phyloP scores from a whole-genome alignment of 129 eudicot species.

The Centrapalus pauciflorus region DNA sequence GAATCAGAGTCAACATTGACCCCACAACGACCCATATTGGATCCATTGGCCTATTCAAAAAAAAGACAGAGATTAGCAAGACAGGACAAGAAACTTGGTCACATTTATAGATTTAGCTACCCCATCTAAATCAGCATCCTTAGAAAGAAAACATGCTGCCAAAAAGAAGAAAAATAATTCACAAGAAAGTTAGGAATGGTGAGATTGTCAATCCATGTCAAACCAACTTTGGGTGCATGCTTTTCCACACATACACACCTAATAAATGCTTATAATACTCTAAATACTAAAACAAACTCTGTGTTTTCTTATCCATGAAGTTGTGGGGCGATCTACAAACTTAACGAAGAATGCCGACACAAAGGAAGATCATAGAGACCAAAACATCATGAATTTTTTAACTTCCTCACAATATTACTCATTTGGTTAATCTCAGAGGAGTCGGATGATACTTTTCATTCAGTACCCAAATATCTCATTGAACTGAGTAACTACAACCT shows the following conservation, averaged over 20 bases:
- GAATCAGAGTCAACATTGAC: conserved; percentile 57
- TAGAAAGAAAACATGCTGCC: not conserved
- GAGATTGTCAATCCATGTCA: not conserved
- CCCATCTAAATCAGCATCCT: not conserved
- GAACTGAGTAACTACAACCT: no score
- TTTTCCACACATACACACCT: no score
- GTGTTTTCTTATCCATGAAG: not conserved
- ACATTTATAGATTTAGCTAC: not conserved
- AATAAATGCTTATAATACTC: not conserved
- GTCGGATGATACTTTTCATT: not conserved
- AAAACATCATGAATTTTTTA: not conserved
- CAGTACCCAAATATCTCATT: not conserved
- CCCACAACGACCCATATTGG: conserved; percentile 58
- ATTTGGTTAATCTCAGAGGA: not conserved
- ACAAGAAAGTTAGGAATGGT: not conserved
- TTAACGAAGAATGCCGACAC: not conserved
- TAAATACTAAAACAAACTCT: not conserved
- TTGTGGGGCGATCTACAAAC: not conserved
- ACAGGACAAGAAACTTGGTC: not conserved
- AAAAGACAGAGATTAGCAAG: not conserved
- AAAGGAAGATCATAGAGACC: not conserved
- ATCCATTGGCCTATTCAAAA: conserved; percentile 65
- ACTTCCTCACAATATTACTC: not conserved
- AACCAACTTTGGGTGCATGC: not conserved
- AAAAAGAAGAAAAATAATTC: not conserved